A percentile compares a stretch with the other conserved stretches of the same genome.
These are phyloP conservation scores for Trichoderma virens DNA, from an alignment of 495 filamentous ascomycete species.

Conservation along the genomic window DNA sequence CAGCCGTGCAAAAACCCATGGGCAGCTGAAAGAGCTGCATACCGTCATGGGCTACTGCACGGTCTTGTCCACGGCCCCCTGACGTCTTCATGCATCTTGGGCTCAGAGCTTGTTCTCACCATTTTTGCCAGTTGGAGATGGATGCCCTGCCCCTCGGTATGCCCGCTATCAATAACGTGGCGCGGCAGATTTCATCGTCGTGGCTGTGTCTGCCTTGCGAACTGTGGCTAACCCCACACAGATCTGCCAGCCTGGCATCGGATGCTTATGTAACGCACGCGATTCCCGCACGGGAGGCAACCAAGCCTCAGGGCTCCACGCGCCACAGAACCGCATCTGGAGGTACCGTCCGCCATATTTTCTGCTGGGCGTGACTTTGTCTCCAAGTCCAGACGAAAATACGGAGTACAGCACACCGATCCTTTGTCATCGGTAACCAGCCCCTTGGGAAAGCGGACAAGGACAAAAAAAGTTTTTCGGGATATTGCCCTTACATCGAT, in stretches of 20 bases:
- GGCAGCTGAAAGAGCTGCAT: slow-evolving; percentile 10
- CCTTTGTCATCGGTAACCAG: background rate
- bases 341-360: background rate
- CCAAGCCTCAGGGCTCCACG: background rate
- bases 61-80: background rate
- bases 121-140: background rate
- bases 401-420: background rate
- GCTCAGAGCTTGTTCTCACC: background rate
- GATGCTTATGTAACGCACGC: background rate
- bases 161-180: background rate
- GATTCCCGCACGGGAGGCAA: slow-evolving; percentile 3
- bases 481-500: background rate
- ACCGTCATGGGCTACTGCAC: background rate
- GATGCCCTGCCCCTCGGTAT: slow-evolving; percentile 1
- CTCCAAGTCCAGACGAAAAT: background rate
- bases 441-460: background rate
- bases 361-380: background rate
- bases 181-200: background rate
- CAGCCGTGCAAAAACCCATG: slow-evolving; percentile 2
- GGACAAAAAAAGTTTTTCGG: background rate
- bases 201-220: slow-evolving; percentile 8
- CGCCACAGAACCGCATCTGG: background rate
- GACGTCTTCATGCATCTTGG: slow-evolving; percentile 2
- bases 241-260: slow-evolving; percentile 4
- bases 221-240: slow-evolving; percentile 4